These are phyloP conservation scores for Rhizodiscina lignyota DNA, from an alignment of 495 filamentous ascomycete genomes.

Conservation along the genomic window DNA sequence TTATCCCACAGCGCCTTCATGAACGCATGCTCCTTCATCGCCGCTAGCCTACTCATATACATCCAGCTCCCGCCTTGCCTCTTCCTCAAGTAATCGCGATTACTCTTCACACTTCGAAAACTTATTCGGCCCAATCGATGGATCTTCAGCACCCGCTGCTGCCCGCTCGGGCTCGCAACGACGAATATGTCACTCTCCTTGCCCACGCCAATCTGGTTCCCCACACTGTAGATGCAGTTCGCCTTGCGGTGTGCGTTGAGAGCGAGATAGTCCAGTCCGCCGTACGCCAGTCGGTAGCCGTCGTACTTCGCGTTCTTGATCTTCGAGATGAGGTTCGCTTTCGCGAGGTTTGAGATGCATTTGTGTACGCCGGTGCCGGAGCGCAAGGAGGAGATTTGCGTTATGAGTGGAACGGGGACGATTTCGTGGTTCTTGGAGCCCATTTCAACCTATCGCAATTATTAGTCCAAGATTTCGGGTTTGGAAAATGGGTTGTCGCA, in stretches of 20 bases:
- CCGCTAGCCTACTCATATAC: conserved; percentile 88
- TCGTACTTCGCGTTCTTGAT: conserved; percentile 96
- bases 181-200: conserved; percentile 96
- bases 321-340: conserved; percentile 78
- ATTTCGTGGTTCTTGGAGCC: conserved; percentile 95
- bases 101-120: conserved; percentile 87
- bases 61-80: conserved; percentile 73
- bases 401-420: conserved; percentile 79
- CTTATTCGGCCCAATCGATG: conserved; percentile 91
- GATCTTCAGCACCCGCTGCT: conserved; percentile 72
- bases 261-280: conserved; percentile 90
- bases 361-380: conserved; percentile 67
- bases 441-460: conserved; percentile 53
- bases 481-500: conserved; percentile 12
- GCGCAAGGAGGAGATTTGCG: conserved; percentile 62
- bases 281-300: conserved; percentile 92
- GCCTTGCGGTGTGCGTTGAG: conserved; percentile 72
- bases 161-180: conserved; percentile 44
- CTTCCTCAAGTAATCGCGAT: conserved; percentile 87
- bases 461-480: conserved; percentile 14
- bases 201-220: conserved; percentile 87
- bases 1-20: conserved; percentile 73
- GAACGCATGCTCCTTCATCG: conserved; percentile 81
- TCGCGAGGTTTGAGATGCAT: conserved; percentile 77
- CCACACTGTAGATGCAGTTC: conserved; percentile 70